Evolutionary conservation across 208 protist genomes (phyloP), one percentile per base, ranked within the genome.

Genomic region (Blastocrithidia nonstop): DNA sequence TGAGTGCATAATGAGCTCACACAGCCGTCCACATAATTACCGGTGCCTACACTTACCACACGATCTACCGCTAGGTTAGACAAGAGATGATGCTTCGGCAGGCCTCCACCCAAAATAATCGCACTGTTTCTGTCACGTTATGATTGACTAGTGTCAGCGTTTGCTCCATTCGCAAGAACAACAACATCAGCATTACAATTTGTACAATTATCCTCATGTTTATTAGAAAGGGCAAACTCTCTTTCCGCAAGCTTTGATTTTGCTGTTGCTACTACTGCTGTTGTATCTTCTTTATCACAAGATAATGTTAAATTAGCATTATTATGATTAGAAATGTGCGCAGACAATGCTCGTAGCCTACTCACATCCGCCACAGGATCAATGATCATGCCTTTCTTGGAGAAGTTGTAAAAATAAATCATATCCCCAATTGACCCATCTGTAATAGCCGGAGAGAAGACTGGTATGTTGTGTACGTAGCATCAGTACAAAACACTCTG

Each of bases 341-440:
- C 52, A 13, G 43, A 32, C 6, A 57, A 32, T 4, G 31, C 28
- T 8, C 70, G 65, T 44, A 95, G 60, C 25, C 56, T 61, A 38
- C 50, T 54, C 15, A 96, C 70, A 45, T 97, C 95, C 25, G 40
- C 20, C 3, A 96, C 62, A 3, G 98, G 67, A 63, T 99, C 97
- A 1, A 99, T 54, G 0, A 97, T 71, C 8, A 99, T 72, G 3
- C 96, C 96, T 22, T 96, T 96, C 7, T 94, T 82, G 3, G 85
- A 93, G 36, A 94, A 99, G 15, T 94, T 97, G 70, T 99, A 96
- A 62, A 99, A 99, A 69, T 96, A 99, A 35, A 99, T 86, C 97
- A 99, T 99, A 66, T 99, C 98, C 16, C 98, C 98, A 46, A 99
- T 95, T 4, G 93, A 98, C 6, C 96, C 96, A 50, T 99, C 97